phyloP scores from a whole-genome alignment of 805 yeast species.

The Wickerhamiella dianesei region DNA sequence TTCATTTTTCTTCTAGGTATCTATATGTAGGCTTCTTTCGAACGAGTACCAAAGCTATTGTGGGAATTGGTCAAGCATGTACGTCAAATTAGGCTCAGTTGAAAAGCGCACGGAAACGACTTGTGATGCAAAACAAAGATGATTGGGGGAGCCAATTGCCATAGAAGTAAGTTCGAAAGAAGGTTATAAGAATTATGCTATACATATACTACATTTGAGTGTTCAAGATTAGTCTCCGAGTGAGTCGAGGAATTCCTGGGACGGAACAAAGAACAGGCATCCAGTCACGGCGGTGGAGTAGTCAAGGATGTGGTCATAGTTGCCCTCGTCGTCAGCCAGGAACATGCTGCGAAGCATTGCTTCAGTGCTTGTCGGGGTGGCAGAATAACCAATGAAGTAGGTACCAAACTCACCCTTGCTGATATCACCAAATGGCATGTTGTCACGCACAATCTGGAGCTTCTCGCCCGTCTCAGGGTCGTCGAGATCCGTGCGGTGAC shows the following conservation, averaged over 20 bases:
- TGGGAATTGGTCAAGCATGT: no score
- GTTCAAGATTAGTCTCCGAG: slow-evolving; percentile 3
- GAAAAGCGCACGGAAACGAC: no score
- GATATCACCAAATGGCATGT: slow-evolving; percentile 19
- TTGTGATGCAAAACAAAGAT: no score
- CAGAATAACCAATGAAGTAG: slow-evolving; percentile 17
- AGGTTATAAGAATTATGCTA: no score
- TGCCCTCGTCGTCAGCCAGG: slow-evolving; percentile 17
- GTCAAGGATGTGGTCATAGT: slow-evolving; percentile 17
- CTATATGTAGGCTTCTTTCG: not conserved
- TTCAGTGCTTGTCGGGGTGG: slow-evolving; percentile 12
- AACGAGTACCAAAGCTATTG: no score
- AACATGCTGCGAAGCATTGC: slow-evolving; percentile 18
- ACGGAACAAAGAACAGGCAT: slow-evolving; percentile 14
- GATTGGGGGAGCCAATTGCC: no score
- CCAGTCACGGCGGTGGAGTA: slow-evolving; percentile 15
- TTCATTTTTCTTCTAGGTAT: not conserved
- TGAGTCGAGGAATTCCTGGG: slow-evolving; percentile 8
- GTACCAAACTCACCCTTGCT: slow-evolving; percentile 18
- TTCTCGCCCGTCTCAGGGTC: slow-evolving; percentile 1
- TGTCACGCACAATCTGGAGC: slow-evolving; percentile 13
- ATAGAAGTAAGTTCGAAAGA: no score
- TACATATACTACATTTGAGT: no score
- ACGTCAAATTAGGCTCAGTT: no score
- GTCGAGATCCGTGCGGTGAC: slow-evolving; percentile 44